A percentile compares a stretch with the other conserved stretches of the same genome.
Evolutionary conservation across 1,139 yeast genomes (phyloP).

Genomic region (Nakaseomyces uthaithaninus): DNA sequence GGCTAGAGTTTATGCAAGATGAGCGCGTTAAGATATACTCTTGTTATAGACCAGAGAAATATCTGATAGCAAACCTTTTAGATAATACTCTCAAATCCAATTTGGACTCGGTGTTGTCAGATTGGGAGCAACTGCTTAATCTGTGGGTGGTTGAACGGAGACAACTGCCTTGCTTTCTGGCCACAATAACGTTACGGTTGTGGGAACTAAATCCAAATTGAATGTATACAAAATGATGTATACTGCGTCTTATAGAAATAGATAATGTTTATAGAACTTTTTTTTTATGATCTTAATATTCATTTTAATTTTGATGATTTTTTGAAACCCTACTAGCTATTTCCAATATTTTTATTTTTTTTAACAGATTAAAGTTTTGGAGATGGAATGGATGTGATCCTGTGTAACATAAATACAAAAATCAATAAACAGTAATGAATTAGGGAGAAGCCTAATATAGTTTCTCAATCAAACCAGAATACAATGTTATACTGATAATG

Average conservation of each 20-base stretch:
- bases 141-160: conserved; percentile 64
- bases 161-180: conserved; percentile 72
- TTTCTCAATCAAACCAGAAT: too few species aligned
- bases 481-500: too few species aligned
- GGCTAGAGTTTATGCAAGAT: conserved; percentile 61
- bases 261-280: background rate
- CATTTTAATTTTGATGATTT: background rate
- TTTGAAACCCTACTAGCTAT: too few species aligned
- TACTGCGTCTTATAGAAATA: background rate
- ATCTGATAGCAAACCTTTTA: conserved; percentile 31
- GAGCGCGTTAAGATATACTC: conserved; percentile 62
- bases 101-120: conserved; percentile 23
- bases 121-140: conserved; percentile 49
- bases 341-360: background rate
- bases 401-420: too few species aligned
- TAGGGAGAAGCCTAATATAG: too few species aligned
- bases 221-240: background rate
- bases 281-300: background rate
- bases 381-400: too few species aligned
- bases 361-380: background rate
- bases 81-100: conserved; percentile 32
- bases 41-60: conserved; percentile 37
- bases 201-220: conserved; percentile 35
- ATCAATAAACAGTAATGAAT: too few species aligned
- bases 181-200: conserved; percentile 63